Base-by-base conservation (phyloP, 352 stramenopile genomes). In the Globisporangium heterothallicum region DNA sequence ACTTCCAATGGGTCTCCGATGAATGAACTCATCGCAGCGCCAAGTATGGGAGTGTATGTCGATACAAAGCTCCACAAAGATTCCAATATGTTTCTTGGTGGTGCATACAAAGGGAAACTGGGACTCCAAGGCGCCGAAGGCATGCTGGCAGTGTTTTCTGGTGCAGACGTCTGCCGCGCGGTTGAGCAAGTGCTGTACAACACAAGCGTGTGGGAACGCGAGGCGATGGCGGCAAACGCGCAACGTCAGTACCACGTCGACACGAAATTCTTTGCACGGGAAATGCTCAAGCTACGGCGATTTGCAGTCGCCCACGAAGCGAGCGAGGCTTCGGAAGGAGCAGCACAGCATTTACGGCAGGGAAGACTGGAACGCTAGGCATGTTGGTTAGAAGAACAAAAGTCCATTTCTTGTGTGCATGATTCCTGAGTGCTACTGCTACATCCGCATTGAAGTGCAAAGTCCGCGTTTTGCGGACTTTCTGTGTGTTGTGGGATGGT, bases 21-120 rank as follows among this genome's bases (percentile, higher is more conserved):
- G 72, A 86, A 83, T 44, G 74, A 85, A 48, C 51, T 85, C 22
- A 53, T 84, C 21, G 62, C 61, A 14, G 61, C 59, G 5, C 26
- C 35, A 19, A 67, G 66, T 8, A 67, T 61, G n/a, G 68, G 74
- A 27, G 58, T 79, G 9, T 35, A 80, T 24, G 22, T 61, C 1
- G 42, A 56, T 9, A 35, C 43, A 12, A 53, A 27, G 2, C 36
- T 19, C 8, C 29, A 49, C 6, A 46, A 53, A 4, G 26, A 64
- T n/a, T 41, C 60, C 13, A 59, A 66, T n/a, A 66, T 69, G 42
- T 53, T 73, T 27, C 59, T 86, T 5, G 63, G 67, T 21, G 74
- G 73, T 22, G 49, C 58, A 1, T 72, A 55, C 34, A 64, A 66
- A 12, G 51, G 53, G 14, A 38, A 24, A 3, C 51, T 65, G 16